Evolutionary conservation across 805 yeast genomes (phyloP).

Genomic region (Schizosaccharomyces lindneri): DNA sequence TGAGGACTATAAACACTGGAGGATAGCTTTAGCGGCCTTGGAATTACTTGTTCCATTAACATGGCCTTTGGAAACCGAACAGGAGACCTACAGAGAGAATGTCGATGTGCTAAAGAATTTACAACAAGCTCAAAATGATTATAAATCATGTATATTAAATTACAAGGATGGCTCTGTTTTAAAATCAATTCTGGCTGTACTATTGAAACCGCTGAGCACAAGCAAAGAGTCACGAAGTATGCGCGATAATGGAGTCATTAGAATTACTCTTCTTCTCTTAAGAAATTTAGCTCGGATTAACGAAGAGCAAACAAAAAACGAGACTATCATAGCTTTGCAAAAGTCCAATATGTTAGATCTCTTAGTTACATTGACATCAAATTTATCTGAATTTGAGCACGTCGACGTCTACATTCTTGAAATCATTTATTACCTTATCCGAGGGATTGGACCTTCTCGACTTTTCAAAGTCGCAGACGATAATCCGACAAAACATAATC

Average conservation of each 20-base stretch:
- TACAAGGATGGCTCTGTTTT: conserved; percentile 37
- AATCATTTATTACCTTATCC: conserved; percentile 34
- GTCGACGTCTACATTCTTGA: conserved; percentile 46
- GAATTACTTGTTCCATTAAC: conserved; percentile 66
- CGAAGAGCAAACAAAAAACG: conserved; percentile 33
- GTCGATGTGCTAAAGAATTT: conserved; percentile 32
- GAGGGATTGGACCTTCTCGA: conserved; percentile 25
- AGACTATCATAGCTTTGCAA: conserved; percentile 32
- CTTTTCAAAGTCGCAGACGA: conserved; percentile 5
- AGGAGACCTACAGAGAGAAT: conserved; percentile 28
- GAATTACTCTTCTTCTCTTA: conserved; percentile 46
- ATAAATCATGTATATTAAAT: conserved; percentile 42
- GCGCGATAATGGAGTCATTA: conserved; percentile 47
- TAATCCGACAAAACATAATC: not conserved
- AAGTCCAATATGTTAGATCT: conserved; percentile 50
- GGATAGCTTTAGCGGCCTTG: conserved; percentile 43
- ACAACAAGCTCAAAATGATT: conserved; percentile 38
- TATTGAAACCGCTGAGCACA: conserved; percentile 32
- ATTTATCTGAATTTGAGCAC: conserved; percentile 34
- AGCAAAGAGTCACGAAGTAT: conserved; percentile 32
- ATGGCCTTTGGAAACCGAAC: conserved; percentile 55
- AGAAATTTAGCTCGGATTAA: conserved; percentile 60
- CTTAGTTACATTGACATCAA: conserved; percentile 42
- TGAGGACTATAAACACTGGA: conserved; percentile 20
- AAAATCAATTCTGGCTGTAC: conserved; percentile 43